Conservation (phyloP, 495 filamentous ascomycete species). For the Entonaema liquescens region DNA sequence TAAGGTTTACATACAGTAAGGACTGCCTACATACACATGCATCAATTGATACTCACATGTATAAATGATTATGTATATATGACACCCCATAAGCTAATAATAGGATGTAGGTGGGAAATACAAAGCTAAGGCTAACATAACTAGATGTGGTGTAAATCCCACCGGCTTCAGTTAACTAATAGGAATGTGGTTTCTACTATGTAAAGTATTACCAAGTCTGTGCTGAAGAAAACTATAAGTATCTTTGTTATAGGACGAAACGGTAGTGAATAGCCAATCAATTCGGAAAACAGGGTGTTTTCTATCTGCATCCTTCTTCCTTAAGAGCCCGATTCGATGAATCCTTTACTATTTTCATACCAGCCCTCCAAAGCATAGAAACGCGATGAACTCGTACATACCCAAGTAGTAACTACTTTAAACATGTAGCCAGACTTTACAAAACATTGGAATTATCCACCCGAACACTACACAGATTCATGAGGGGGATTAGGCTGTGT, state of each 20-base stretch:
- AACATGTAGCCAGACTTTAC: slow-evolving; percentile 20
- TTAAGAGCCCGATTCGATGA: slow-evolving; percentile 18
- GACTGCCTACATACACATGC: background rate
- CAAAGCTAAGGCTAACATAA: background rate
- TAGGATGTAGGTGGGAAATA: slow-evolving; percentile 1
- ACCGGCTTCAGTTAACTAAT: background rate
- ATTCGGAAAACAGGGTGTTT: background rate
- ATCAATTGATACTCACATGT: slow-evolving; percentile 7
- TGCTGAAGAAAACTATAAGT: background rate
- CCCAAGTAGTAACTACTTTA: background rate
- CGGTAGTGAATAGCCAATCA: slow-evolving; percentile 17
- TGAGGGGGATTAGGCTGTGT: slow-evolving; percentile 20
- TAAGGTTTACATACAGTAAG: background rate
- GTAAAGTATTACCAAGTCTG: background rate
- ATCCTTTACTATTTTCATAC: slow-evolving; percentile 31
- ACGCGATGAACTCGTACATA: slow-evolving; percentile 8
- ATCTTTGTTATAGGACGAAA: slow-evolving; percentile 20
- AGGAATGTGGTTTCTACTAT: slow-evolving; percentile 6
- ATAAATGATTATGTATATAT: background rate
- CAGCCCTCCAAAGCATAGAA: slow-evolving; percentile 3
- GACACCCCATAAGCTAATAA: background rate
- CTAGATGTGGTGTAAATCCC: background rate
- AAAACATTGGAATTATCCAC: slow-evolving; percentile 19
- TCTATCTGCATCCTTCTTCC: slow-evolving; percentile 35
- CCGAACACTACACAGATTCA: slow-evolving; percentile 13